Evolutionary conservation across 208 protist genomes (phyloP).

Genomic region (Trypanosoma congolense): DNA sequence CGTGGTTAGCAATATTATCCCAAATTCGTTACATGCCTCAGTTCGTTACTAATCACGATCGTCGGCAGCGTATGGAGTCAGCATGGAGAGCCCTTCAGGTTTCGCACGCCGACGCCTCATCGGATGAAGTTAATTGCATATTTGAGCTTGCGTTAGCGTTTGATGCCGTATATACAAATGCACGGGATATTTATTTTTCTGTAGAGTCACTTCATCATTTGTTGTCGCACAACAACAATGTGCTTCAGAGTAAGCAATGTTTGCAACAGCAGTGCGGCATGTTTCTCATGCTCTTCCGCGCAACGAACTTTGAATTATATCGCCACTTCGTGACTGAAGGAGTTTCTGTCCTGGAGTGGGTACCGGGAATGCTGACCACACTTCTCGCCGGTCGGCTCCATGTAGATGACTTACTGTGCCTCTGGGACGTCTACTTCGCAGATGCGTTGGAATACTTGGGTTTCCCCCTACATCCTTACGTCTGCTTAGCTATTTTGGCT

Average conservation of each 20-base stretch:
- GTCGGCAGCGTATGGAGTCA: conserved; percentile 39
- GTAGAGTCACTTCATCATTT: conserved; percentile 41
- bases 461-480: conserved; percentile 72
- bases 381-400: conserved; percentile 70
- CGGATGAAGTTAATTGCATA: conserved; percentile 50
- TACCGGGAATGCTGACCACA: conserved; percentile 58
- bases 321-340: conserved; percentile 72
- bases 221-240: conserved; percentile 53
- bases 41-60: conserved; percentile 24
- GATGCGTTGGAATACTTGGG: conserved; percentile 42
- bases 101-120: conserved; percentile 43
- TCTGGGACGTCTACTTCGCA: conserved; percentile 81
- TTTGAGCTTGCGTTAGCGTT: conserved; percentile 50
- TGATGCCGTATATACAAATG: conserved; percentile 36
- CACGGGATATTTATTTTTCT: conserved; percentile 68
- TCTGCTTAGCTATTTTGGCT: conserved; percentile 67
- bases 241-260: conserved; percentile 53
- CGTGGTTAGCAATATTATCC: conserved; percentile 12
- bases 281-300: conserved; percentile 77
- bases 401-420: conserved; percentile 57
- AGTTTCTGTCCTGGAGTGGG: conserved; percentile 64
- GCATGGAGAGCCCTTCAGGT: conserved; percentile 53
- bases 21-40: conserved; percentile 13
- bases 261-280: conserved; percentile 69
- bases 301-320: conserved; percentile 62